A percentile compares a stretch with the other conserved stretches of the same genome.
phyloP scores from a whole-genome alignment of 2,329 filamentous ascomycete species.

The Aspergillus oerlinghausenensis region DNA sequence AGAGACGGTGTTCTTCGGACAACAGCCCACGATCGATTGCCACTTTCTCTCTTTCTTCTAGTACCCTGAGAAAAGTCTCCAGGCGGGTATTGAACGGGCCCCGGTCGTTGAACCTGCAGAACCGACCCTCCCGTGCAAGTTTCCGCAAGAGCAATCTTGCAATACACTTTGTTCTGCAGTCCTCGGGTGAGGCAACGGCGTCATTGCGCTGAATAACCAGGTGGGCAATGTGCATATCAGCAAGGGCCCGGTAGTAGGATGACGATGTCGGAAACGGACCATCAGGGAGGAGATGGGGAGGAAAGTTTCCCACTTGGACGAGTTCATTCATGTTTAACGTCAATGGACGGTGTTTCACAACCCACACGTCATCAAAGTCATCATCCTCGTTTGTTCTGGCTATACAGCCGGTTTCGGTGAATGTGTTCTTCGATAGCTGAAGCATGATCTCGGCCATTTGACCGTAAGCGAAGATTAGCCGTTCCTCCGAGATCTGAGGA shows the following conservation, averaged over 20 bases:
- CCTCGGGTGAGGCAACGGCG: slow-evolving; percentile 23
- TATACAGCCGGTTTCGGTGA: slow-evolving; percentile 32
- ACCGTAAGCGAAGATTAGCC: slow-evolving; percentile 32
- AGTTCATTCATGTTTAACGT: slow-evolving; percentile 42
- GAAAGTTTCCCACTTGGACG: slow-evolving; percentile 18
- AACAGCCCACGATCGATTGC: slow-evolving; percentile 1
- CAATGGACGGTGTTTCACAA: slow-evolving; percentile 31
- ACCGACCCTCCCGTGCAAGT: background rate
- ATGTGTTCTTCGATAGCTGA: slow-evolving; percentile 31
- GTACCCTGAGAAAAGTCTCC: slow-evolving; percentile 13
- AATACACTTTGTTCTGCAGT: slow-evolving; percentile 18
- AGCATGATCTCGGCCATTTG: slow-evolving; percentile 40
- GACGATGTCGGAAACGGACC: slow-evolving; percentile 24
- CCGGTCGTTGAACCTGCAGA: slow-evolving; percentile 11
- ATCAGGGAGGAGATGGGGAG: slow-evolving; percentile 7
- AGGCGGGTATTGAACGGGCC: slow-evolving; percentile 19
- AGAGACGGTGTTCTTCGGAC: slow-evolving; percentile 9
- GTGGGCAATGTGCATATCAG: slow-evolving; percentile 41
- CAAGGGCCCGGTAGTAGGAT: slow-evolving; percentile 36
- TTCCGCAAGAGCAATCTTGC: slow-evolving; percentile 9
- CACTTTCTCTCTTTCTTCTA: slow-evolving; percentile 8
- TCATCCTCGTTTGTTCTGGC: slow-evolving; percentile 19
- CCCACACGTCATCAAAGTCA: slow-evolving; percentile 17
- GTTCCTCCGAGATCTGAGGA: slow-evolving; percentile 29
- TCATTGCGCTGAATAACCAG: slow-evolving; percentile 38